phyloP scores from a whole-genome alignment of 2,329 filamentous ascomycete species.

The Pestalotiopsis fici region DNA sequence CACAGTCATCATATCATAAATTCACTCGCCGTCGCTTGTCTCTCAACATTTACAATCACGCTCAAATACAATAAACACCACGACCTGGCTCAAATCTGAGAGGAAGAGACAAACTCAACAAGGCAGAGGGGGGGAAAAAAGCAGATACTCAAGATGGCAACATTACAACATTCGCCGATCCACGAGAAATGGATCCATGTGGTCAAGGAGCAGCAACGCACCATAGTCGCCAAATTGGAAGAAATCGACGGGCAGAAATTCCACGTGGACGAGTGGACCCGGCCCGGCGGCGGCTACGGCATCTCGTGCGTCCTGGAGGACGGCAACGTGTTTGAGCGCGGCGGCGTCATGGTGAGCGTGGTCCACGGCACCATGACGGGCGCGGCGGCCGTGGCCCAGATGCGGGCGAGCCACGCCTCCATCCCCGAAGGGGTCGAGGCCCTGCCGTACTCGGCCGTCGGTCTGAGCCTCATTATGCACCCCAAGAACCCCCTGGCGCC shows the following conservation, averaged over 20 bases:
- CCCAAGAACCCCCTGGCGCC: constrained; percentile 95
- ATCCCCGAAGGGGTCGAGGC: constrained; percentile 64
- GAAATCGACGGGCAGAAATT: constrained; percentile 83
- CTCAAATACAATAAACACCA: too few relatives aligned
- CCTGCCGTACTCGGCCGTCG: constrained; percentile 92
- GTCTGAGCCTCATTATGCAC: constrained; percentile 89
- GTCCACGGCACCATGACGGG: constrained; percentile 91
- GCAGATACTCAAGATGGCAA: neutral
- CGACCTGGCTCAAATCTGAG: too few relatives aligned
- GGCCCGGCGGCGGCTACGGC: constrained; percentile 86
- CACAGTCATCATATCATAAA: too few relatives aligned
- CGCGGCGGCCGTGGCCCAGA: constrained; percentile 77
- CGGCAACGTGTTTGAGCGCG: constrained; percentile 96
- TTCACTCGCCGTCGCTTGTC: too few relatives aligned
- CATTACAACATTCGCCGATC: constrained; percentile 75
- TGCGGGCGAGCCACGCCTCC: constrained; percentile 93
- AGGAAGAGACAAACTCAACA: too few relatives aligned
- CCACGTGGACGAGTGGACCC: constrained; percentile 80
- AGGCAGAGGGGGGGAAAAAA: neutral
- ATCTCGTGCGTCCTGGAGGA: constrained; percentile 97
- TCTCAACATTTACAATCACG: too few relatives aligned
- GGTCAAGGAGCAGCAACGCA: constrained; percentile 87
- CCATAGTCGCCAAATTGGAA: constrained; percentile 82
- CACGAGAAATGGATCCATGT: constrained; percentile 95
- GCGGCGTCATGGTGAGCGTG: constrained; percentile 89